Conservation (phyloP, 2,329 filamentous ascomycete species). For the Lecanicillium sp. region DNA sequence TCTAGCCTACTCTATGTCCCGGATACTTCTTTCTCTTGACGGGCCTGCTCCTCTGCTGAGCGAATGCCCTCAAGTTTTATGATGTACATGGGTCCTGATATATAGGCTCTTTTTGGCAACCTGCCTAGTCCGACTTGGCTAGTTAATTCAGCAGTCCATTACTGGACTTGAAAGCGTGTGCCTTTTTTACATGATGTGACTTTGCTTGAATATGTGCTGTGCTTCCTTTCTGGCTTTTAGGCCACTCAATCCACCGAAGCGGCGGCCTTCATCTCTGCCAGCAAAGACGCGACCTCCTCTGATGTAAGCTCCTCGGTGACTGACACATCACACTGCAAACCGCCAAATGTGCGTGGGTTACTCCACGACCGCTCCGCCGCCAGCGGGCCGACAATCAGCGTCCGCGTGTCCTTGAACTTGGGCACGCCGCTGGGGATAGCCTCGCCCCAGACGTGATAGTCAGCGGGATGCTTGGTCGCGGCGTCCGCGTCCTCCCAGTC, state of each 20-base stretch:
- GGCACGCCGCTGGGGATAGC: conserved; percentile 1
- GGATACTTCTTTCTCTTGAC: not conserved
- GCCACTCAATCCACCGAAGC: not conserved
- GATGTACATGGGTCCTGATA: too few relatives aligned
- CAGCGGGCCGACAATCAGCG: conserved; percentile 9
- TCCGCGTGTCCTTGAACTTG: not conserved
- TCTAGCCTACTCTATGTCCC: conserved; percentile 2
- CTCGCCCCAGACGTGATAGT: not conserved
- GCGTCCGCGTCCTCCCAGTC: not conserved
- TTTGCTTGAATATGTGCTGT: not conserved
- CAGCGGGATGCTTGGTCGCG: not conserved
- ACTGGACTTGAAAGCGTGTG: too few relatives aligned
- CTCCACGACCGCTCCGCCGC: conserved; percentile 7
- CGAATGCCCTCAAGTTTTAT: too few relatives aligned
- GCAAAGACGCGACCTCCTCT: conserved; percentile 6
- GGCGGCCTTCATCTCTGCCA: conserved; percentile 11
- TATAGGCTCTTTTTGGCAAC: conserved; percentile 4
- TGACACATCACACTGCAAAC: not conserved
- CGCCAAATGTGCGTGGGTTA: conserved; percentile 5
- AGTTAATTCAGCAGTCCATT: too few relatives aligned
- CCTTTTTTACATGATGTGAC: not conserved
- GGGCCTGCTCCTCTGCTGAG: too few relatives aligned
- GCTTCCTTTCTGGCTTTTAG: not conserved
- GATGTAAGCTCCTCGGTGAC: conserved; percentile 1
- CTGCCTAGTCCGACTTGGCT: too few relatives aligned